These are phyloP conservation scores for Nemania serpens DNA, from an alignment of 2,329 filamentous ascomycete species.

Conservation along the genomic window DNA sequence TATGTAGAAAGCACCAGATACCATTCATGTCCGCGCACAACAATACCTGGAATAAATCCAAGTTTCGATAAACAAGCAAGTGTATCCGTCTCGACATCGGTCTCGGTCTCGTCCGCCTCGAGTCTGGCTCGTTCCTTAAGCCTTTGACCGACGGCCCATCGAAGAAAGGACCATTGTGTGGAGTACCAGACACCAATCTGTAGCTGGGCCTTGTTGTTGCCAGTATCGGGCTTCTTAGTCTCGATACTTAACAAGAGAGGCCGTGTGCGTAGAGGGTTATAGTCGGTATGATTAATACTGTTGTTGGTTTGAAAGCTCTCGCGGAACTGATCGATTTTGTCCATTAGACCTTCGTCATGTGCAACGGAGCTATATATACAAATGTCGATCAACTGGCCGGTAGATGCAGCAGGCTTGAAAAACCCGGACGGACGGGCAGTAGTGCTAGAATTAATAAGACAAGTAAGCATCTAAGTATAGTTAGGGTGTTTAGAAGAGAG, in stretches of 20 bases:
- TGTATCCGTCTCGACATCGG: not conserved
- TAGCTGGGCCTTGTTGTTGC: slow-evolving; percentile 2
- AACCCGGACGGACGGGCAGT: slow-evolving; percentile 1
- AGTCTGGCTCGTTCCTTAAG: not conserved
- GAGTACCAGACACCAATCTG: slow-evolving; percentile 15
- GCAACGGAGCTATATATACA: slow-evolving; percentile 9
- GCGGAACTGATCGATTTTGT: slow-evolving; percentile 1
- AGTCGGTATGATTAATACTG: slow-evolving; percentile 13
- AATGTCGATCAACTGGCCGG: slow-evolving; percentile 9
- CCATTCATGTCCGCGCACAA: slow-evolving; percentile 4
- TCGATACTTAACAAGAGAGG: slow-evolving; percentile 11
- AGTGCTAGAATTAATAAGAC: slow-evolving; percentile 1
- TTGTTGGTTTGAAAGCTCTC: not conserved
- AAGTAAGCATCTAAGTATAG: not conserved
- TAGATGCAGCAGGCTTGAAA: not conserved
- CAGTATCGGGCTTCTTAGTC: not conserved
- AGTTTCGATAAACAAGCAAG: slow-evolving; percentile 4
- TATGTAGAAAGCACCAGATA: slow-evolving; percentile 12
- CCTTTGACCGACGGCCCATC: slow-evolving; percentile 10
- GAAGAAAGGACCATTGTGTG: slow-evolving; percentile 14
- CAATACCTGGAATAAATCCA: slow-evolving; percentile 10
- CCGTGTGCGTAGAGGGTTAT: not conserved
- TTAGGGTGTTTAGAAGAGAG: not conserved
- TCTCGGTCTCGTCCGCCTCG: not conserved
- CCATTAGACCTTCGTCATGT: not conserved